These are phyloP conservation scores for Suillus variegatus DNA, from an alignment of 768 basidiomycete species.

Conservation along the genomic window DNA sequence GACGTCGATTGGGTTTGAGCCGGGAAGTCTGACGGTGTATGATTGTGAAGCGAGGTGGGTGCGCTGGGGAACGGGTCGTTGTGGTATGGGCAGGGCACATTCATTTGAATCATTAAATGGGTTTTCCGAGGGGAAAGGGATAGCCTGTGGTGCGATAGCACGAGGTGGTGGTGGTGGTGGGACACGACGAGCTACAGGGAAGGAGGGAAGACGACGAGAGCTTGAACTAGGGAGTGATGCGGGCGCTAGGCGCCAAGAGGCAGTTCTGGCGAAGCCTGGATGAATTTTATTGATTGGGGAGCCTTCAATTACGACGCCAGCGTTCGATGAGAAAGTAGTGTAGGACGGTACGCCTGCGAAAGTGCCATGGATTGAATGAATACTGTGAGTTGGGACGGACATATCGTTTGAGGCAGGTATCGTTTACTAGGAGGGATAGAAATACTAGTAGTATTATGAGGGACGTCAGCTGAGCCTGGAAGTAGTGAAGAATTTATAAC, in stretches of 20 bases:
- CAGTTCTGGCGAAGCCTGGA: conserved; percentile 21
- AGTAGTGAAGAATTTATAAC: conserved; percentile 8
- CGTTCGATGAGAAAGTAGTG: conserved; percentile 23
- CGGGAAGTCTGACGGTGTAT: conserved; percentile 26
- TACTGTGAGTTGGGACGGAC: conserved; percentile 27
- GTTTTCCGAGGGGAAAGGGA: conserved; percentile 24
- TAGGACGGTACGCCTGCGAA: conserved; percentile 31
- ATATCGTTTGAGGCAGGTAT: conserved; percentile 21
- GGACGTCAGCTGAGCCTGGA: not conserved
- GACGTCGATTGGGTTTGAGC: conserved; percentile 22
- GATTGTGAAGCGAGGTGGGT: conserved; percentile 31
- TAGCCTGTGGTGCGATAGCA: conserved; percentile 17
- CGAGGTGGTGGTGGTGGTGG: conserved; percentile 15
- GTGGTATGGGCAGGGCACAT: conserved; percentile 13
- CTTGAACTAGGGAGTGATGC: conserved; percentile 15
- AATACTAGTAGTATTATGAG: conserved; percentile 3
- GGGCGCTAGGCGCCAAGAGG: conserved; percentile 26
- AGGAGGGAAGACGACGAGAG: conserved; percentile 20
- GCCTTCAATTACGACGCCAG: conserved; percentile 26
- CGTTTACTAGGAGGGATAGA: conserved; percentile 9
- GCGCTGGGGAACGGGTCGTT: conserved; percentile 22
- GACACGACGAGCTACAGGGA: conserved; percentile 16
- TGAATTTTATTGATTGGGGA: conserved; percentile 19
- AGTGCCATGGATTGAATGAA: conserved; percentile 34
- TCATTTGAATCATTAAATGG: conserved; percentile 30